Evolutionary conservation across 1,139 yeast genomes (phyloP).

Genomic region (Pneumocystis sp.): DNA sequence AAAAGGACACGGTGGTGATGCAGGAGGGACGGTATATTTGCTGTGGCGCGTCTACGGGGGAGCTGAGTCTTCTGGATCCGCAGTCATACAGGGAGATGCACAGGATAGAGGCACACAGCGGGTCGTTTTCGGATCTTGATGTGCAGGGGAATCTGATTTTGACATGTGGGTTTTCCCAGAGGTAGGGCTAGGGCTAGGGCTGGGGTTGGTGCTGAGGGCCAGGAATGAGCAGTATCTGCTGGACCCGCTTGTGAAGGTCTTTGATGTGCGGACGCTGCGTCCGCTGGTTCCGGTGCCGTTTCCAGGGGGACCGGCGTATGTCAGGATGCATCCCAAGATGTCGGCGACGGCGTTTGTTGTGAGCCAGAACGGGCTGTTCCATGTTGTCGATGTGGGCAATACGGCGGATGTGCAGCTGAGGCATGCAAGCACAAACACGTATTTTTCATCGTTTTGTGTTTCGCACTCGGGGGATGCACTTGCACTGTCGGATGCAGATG

Average conservation of each 20-base stretch:
- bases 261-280: slow-evolving; percentile 61
- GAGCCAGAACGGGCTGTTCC: slow-evolving; percentile 66
- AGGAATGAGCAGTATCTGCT: slow-evolving; percentile 20
- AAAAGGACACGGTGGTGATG: slow-evolving; percentile 19
- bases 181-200: no score
- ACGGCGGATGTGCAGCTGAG: slow-evolving; percentile 35
- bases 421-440: slow-evolving; percentile 27
- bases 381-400: slow-evolving; percentile 68
- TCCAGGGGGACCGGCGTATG: slow-evolving; percentile 80
- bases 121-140: slow-evolving; percentile 63
- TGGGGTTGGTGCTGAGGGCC: slow-evolving; percentile 6
- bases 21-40: slow-evolving; percentile 33
- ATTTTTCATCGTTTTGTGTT: slow-evolving; percentile 44
- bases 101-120: slow-evolving; percentile 57
- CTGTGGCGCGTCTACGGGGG: slow-evolving; percentile 54
- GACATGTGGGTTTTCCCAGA: slow-evolving; percentile 46
- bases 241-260: slow-evolving; percentile 75
- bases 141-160: slow-evolving; percentile 61
- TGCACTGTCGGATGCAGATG: slow-evolving; percentile 50
- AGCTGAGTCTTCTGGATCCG: slow-evolving; percentile 67
- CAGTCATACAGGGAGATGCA: slow-evolving; percentile 39
- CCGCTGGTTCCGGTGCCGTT: slow-evolving; percentile 72
- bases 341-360: slow-evolving; percentile 67
- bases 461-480: slow-evolving; percentile 73
- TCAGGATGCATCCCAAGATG: slow-evolving; percentile 70